Evolutionary conservation across 2,329 filamentous ascomycete species (phyloP).

Genomic region (Aplosporella prunicola): DNA sequence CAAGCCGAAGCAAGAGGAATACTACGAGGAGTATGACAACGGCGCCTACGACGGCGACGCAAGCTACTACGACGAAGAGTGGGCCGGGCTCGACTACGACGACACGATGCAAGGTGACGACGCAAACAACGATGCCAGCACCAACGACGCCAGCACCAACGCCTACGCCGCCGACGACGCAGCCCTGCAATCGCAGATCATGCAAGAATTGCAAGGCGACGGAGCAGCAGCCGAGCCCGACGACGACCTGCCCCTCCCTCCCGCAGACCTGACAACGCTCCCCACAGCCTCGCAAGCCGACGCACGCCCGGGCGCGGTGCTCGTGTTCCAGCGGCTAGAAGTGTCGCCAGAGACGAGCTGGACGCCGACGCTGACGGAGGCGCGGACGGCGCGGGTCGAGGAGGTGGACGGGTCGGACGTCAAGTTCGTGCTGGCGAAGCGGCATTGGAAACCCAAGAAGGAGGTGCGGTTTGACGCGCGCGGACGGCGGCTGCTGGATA

Average conservation of each 20-base stretch:
- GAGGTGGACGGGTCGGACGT: slow-evolving; percentile 48
- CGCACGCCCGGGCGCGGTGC: slow-evolving; percentile 50
- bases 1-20: slow-evolving; percentile 27
- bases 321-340: slow-evolving; percentile 58
- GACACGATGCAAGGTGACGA: slow-evolving; percentile 20
- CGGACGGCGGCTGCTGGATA: slow-evolving; percentile 64
- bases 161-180: slow-evolving; percentile 19
- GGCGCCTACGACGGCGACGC: slow-evolving; percentile 36
- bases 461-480: slow-evolving; percentile 56
- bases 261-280: slow-evolving; percentile 47
- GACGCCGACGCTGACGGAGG: slow-evolving; percentile 53
- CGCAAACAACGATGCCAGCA: slow-evolving; percentile 14
- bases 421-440: slow-evolving; percentile 55
- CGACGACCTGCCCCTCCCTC: slow-evolving; percentile 55
- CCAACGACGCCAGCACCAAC: slow-evolving; percentile 15
- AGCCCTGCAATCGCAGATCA: slow-evolving; percentile 22
- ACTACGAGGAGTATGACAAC: slow-evolving; percentile 15
- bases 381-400: slow-evolving; percentile 52
- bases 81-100: slow-evolving; percentile 23
- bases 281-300: slow-evolving; percentile 41
- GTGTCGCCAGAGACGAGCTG: slow-evolving; percentile 54
- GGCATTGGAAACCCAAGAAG: slow-evolving; percentile 49
- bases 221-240: slow-evolving; percentile 24
- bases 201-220: slow-evolving; percentile 11
- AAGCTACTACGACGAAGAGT: slow-evolving; percentile 15